Evolutionary conservation across 23 red algal species (phyloP).

Genomic region (Gracilaria domingensis): DNA sequence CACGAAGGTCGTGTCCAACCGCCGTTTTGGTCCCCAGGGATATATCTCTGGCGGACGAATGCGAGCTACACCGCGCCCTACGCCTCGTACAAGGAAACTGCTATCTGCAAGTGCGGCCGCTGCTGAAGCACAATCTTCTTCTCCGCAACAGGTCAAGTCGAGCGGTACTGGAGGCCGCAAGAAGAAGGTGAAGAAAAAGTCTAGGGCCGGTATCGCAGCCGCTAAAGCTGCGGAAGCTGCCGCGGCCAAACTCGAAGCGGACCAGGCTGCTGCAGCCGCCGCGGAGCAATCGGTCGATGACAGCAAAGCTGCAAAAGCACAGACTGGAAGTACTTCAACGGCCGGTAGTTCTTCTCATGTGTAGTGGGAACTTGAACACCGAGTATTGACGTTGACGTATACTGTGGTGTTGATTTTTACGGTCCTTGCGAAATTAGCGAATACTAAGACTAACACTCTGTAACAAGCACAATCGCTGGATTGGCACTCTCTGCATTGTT

Average conservation of each 20-base stretch:
- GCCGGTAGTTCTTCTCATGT: neutral
- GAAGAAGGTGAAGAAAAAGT: slow-evolving; percentile 75
- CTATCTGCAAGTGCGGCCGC: neutral
- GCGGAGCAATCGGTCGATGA: neutral
- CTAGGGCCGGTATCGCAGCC: slow-evolving; percentile 40
- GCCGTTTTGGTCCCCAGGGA: slow-evolving; percentile 57
- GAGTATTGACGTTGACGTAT: neutral
- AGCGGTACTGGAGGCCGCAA: slow-evolving; percentile 28
- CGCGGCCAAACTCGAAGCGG: neutral
- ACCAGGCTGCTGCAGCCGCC: neutral
- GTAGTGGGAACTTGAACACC: neutral
- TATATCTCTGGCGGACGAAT: slow-evolving; percentile 62
- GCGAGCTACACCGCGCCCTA: slow-evolving; percentile 27
- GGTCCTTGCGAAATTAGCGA: neutral
- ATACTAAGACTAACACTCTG: neutral
- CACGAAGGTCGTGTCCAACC: slow-evolving; percentile 40
- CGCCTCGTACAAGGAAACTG: neutral
- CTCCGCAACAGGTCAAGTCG: neutral
- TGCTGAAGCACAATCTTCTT: neutral
- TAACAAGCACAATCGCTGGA: neutral
- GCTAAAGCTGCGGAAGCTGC: slow-evolving; percentile 45
- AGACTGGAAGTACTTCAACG: neutral
- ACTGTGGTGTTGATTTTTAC: neutral
- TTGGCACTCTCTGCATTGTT: too few relatives aligned
- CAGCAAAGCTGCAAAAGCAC: neutral